Base-by-base conservation (phyloP, 2,329 filamentous ascomycete species). In the Arthroderma sp. region DNA sequence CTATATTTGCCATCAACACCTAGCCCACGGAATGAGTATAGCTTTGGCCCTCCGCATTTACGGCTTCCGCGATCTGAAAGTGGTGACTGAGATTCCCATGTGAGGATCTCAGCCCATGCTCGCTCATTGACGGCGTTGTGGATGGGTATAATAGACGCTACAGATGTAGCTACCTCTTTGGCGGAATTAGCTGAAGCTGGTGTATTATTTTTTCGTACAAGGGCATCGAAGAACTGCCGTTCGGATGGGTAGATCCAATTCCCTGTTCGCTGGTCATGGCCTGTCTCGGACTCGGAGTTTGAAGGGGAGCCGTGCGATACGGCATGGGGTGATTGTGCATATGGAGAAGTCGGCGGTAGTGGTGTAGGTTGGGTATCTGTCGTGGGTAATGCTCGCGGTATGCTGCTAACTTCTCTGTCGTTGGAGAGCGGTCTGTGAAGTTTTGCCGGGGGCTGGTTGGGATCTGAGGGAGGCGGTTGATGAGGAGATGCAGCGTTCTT, bases 181-280 rank as follows among this genome's bases (percentile, higher is more conserved):
- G 65, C 56, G 5, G 63, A 63, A 15, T 57, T 52, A 2, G 62
- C 56, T 5, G 65, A 65, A 72, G 69, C 29, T 76, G 63, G 80
- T 49, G 80, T 77, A 68, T 87, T 83, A 67, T 87, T 83, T 65
- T 98, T 98, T 60, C 89, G 81, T 70, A 83, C 79, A 79, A 98
- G 89, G 38, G 91, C 91, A 40, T 94, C 85, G 68, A 96, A 96
- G 72, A 98, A 98, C 80, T 95, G 94, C 59, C 85, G 83, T 63
- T 96, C 89, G 0, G 84, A 91, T 0, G 91, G 91, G 64, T 98
- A 98, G 49, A 98, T 81, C 91, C 91, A 98, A 62, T 95, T 94
- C 0, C 89, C 89, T 0, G 77, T 77, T 33, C 68, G 61, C 42
- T 72, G 68, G 55, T 85, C 80, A 22, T 78, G 72, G 49, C 83